A percentile compares a stretch with the other conserved stretches of the same genome.
phyloP scores from a whole-genome alignment of 306 rosid species.

The Rosa persica region DNA sequence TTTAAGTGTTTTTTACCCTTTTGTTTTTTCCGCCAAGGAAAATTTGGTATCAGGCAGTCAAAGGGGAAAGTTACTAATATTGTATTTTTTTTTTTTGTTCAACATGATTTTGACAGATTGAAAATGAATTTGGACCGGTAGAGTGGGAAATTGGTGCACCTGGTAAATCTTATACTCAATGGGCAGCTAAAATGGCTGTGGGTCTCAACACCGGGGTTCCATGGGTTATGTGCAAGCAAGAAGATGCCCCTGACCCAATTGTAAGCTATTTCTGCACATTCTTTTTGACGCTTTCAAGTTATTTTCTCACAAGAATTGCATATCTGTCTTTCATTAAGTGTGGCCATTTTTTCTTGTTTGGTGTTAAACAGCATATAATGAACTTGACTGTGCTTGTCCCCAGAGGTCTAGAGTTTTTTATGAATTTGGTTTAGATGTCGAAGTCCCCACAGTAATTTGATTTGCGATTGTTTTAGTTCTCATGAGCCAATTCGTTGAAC shows the following conservation, averaged over 20 bases:
- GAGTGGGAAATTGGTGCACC: constrained; percentile 90
- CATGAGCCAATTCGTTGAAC: neutral
- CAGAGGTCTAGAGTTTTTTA: constrained; percentile 15
- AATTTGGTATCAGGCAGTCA: neutral
- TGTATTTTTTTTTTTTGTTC: neutral
- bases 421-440: constrained; percentile 9
- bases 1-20: neutral
- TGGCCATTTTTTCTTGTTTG: constrained; percentile 42
- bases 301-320: constrained; percentile 15
- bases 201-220: constrained; percentile 86
- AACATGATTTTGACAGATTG: constrained; percentile 55
- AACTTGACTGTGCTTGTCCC: constrained; percentile 24
- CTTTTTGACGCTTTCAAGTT: constrained; percentile 10
- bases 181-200: constrained; percentile 96
- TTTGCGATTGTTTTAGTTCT: neutral
- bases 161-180: constrained; percentile 80
- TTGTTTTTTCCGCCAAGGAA: neutral
- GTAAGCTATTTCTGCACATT: constrained; percentile 40
- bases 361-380: constrained; percentile 25
- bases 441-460: neutral
- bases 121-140: constrained; percentile 89
- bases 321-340: constrained; percentile 23
- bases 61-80: constrained; percentile 7
- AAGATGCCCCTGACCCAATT: constrained; percentile 92
- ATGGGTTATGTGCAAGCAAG: constrained; percentile 99